phyloP scores from a whole-genome alignment of 1,284 basidiomycete genomes.

The Tilletia horrida region DNA sequence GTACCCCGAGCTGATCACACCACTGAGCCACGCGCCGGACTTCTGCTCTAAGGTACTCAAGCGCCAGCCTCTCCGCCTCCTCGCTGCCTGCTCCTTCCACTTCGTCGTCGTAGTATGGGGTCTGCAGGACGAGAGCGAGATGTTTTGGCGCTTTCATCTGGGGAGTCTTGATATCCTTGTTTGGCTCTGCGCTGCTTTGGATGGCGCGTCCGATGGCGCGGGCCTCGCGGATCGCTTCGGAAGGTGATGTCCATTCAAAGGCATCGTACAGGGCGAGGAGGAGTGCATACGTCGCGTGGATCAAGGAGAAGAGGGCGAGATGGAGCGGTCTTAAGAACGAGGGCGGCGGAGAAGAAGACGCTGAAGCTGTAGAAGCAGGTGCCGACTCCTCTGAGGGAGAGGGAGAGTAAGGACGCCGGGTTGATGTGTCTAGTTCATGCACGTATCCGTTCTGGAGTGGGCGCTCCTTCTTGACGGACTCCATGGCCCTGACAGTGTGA shows the following conservation, averaged over 20 bases:
- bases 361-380: no score
- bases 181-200: background rate
- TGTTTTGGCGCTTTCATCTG: conserved; percentile 7
- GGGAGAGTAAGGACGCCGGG: no score
- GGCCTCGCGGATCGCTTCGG: background rate
- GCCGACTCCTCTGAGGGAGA: no score
- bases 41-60: background rate
- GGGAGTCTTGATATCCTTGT: background rate
- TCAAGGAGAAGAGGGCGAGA: background rate
- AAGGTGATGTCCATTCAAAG: background rate
- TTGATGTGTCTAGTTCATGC: no score
- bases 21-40: background rate
- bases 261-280: background rate
- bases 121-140: conserved; percentile 11
- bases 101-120: background rate
- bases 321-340: background rate
- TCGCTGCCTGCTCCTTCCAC: background rate
- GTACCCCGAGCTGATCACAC: conserved; percentile 10
- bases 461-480: no score
- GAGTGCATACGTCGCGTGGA: background rate
- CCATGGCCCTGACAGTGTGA: no score
- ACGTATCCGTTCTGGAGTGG: no score
- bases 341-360: no score
- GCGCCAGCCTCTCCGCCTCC: background rate
- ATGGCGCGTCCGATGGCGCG: conserved; percentile 2